Evolutionary conservation across 2,329 filamentous ascomycete genomes (phyloP), one percentile per base, ranked within the genome.

Genomic region (Fusarium compactum): DNA sequence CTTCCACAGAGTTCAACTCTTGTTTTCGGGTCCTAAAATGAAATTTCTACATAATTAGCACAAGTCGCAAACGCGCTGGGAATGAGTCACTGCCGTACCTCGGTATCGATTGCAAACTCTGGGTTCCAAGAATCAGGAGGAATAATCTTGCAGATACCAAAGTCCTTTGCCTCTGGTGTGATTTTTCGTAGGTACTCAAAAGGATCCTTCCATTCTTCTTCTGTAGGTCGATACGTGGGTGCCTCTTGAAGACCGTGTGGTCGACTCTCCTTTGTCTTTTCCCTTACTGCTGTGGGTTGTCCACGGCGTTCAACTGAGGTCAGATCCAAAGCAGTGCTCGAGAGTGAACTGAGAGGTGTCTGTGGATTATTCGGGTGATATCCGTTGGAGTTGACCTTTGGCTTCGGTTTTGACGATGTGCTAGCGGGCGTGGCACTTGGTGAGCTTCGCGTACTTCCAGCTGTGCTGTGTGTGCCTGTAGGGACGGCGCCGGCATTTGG

Each of bases 1-100:
- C 96, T 91, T 99, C 96, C 51, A 98, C 94, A 18, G 95, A 97
- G 81, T 99, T 99, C 67, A 99, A 85, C 81, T 98, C 95, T 80
- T 99, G 96, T 79, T 97, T 94, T 78, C 96, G 90, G 16, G 96
- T 99, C 71, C 94, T 90, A 78, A 99, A 99, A 80, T 99, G 96
- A 77, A 99, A 99, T 81, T 91, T 93, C 95, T 98, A 54, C 24
- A 63, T 24, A 58, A 60, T 74, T 55, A 71, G 69, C 45, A 55
- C 41, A 8, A 48, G 22, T 22, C 41, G 46, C 27, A 25, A 52
- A 58, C 67, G 68, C 68, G 55, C 54, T 45, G 32, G 30, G 27
- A 53, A 34, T 59, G 41, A 47, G 46, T 32, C 66, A 51, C 25
- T 48, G 29, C 70, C 79, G 47, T 72, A 98, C 95, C 90, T 98